phyloP scores from a whole-genome alignment of 2,329 filamentous ascomycete genomes.

The Ophiostoma triangulosporum region DNA sequence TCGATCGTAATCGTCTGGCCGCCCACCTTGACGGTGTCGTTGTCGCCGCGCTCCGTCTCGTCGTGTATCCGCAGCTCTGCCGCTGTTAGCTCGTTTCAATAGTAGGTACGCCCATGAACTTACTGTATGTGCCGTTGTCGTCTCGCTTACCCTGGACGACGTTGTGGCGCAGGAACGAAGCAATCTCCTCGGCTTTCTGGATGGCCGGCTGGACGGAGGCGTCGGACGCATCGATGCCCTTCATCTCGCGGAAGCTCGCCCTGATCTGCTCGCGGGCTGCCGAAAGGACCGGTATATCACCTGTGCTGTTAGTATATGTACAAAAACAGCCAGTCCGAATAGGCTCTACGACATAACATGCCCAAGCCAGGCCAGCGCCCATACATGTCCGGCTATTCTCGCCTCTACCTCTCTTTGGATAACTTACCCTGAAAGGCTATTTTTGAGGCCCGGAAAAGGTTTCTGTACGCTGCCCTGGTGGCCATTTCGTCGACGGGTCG shows the following conservation, averaged over 20 bases:
- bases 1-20: slow-evolving; percentile 19
- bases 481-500: no score
- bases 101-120: slow-evolving; percentile 19
- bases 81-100: background rate
- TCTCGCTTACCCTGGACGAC: slow-evolving; percentile 66
- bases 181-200: slow-evolving; percentile 69
- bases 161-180: slow-evolving; percentile 66
- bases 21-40: slow-evolving; percentile 69
- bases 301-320: slow-evolving; percentile 5
- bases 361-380: no score
- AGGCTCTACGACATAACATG: no score
- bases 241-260: slow-evolving; percentile 56
- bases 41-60: slow-evolving; percentile 82
- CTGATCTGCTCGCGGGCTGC: slow-evolving; percentile 65
- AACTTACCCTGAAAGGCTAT: slow-evolving; percentile 68
- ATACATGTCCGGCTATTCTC: no score
- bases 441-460: slow-evolving; percentile 65
- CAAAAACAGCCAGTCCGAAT: no score
- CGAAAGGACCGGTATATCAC: slow-evolving; percentile 37
- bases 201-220: slow-evolving; percentile 51
- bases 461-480: slow-evolving; percentile 66
- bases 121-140: slow-evolving; percentile 43
- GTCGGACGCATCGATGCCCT: slow-evolving; percentile 41
- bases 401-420: no score
- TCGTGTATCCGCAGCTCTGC: slow-evolving; percentile 79